Conservation (phyloP, 371 early-diverging fungal species). For the Lichtheimia hyalospora region DNA sequence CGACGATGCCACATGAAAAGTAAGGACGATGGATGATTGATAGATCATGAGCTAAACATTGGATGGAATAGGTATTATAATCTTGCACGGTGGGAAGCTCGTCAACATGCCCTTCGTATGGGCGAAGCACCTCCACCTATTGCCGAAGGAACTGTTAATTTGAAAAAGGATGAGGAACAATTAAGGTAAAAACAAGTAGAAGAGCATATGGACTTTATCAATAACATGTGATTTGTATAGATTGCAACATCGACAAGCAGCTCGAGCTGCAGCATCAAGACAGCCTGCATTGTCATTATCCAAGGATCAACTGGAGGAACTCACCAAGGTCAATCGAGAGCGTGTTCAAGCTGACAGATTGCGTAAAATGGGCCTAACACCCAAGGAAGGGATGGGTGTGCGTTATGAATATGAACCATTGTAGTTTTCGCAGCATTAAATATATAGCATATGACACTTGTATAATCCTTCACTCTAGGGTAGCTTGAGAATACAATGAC, state of each 20-base stretch:
- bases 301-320: conserved; percentile 59
- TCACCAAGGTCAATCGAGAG: conserved; percentile 64
- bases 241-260: conserved; percentile 21
- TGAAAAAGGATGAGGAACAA: conserved; percentile 51
- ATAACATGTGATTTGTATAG: conserved; percentile 5
- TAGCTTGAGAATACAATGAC: no score
- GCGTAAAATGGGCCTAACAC: conserved; percentile 63
- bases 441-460: no score
- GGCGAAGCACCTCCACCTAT: conserved; percentile 37
- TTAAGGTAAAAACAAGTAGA: conserved; percentile 24
- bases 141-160: conserved; percentile 8
- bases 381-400: conserved; percentile 51
- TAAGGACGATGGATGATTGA: conserved; percentile 28
- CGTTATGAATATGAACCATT: conserved; percentile 41
- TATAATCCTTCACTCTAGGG: no score
- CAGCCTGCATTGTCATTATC: conserved; percentile 44
- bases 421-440: no score
- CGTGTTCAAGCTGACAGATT: conserved; percentile 67
- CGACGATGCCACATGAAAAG: conserved; percentile 71
- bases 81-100: conserved; percentile 57
- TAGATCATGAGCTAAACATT: not conserved
- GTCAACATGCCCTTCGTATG: conserved; percentile 59
- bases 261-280: conserved; percentile 18
- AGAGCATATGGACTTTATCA: not conserved
- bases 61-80: conserved; percentile 49